Evolutionary conservation across 345 rosid genomes (phyloP), one percentile per base, ranked within the genome.

Genomic region (Diplotaxis tenuifolia): DNA sequence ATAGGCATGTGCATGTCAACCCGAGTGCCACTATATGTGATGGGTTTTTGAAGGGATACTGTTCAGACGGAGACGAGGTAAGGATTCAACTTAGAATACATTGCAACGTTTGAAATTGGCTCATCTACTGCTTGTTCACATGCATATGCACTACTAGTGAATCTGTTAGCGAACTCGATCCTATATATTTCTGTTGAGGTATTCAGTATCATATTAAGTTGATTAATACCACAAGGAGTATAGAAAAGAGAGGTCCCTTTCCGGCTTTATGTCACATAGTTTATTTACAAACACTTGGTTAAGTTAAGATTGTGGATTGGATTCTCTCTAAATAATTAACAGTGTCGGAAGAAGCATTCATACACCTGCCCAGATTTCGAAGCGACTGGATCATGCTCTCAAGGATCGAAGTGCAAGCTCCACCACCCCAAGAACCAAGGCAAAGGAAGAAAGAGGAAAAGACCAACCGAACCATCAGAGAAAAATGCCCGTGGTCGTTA

Each of bases 291-390:
- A 22, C 72, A 65, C 61, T 29, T 76, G 75, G 56, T 62, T 71
- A 70, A 76, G 58, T 75, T 21, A 75, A 50, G 66, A 70, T 76
- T 70, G 66, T 6, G 71, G 59, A 63, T 70, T 75, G 75, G n/a
- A n/a, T 76, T 75, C 70, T 76, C 71, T 70, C 31, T 70, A 64
- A 58, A 16, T 69, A 38, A 68, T 89, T 82, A 63, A 85, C 96
- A 95, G 98, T 93, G 98, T 83, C 86, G 82, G 85, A 93, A 87
- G 90, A 93, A 89, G 90, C 98, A 93, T 87, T 90, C 88, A 78
- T 85, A 86, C 71, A 86, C 82, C 65, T 93, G 98, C 84, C 96
- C 98, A 16, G 65, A 56, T 42, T 90, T 83, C 31, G 88, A 89
- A 79, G 89, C 90, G 31, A 89, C 85, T 16, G 96, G 98, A 64